Evolutionary conservation across 805 yeast species (phyloP).

Genomic region (Kuraishia floccosa): DNA sequence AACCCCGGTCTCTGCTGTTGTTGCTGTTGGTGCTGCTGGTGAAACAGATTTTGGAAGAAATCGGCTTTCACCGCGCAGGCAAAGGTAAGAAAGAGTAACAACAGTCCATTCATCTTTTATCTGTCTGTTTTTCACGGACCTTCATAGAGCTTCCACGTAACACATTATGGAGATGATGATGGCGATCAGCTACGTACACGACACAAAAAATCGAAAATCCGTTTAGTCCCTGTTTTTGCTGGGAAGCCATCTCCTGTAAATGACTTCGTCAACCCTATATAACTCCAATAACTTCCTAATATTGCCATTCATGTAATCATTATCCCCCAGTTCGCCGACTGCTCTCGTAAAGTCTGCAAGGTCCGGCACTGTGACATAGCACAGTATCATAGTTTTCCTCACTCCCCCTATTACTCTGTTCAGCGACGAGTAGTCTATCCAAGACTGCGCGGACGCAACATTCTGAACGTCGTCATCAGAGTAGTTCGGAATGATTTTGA

Average conservation of each 20-base stretch:
- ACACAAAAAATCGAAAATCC: too few species aligned
- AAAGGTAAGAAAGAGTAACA: too few species aligned
- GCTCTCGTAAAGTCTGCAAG: slow-evolving; percentile 15
- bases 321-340: slow-evolving; percentile 1
- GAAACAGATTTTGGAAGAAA: slow-evolving; percentile 10
- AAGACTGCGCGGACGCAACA: slow-evolving; percentile 18
- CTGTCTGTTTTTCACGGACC: too few species aligned
- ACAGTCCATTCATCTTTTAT: too few species aligned
- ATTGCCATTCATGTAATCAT: slow-evolving; percentile 5
- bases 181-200: too few species aligned
- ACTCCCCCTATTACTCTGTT: slow-evolving; percentile 85
- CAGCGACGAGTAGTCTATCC: slow-evolving; percentile 56
- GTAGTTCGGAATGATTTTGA: slow-evolving; percentile 34
- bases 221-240: slow-evolving; percentile 68
- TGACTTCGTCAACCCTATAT: slow-evolving; percentile 42
- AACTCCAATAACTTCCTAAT: neutral
- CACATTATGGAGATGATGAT: too few species aligned
- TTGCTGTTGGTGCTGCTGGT: slow-evolving; percentile 14
- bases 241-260: slow-evolving; percentile 79
- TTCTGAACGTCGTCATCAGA: slow-evolving; percentile 16
- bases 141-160: too few species aligned
- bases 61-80: slow-evolving; percentile 9
- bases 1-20: slow-evolving; percentile 19
- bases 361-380: slow-evolving; percentile 49
- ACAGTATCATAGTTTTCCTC: slow-evolving; percentile 61